Base-by-base conservation (phyloP, 2,329 filamentous ascomycete genomes). In the Fusarium tanahbumbuense region DNA sequence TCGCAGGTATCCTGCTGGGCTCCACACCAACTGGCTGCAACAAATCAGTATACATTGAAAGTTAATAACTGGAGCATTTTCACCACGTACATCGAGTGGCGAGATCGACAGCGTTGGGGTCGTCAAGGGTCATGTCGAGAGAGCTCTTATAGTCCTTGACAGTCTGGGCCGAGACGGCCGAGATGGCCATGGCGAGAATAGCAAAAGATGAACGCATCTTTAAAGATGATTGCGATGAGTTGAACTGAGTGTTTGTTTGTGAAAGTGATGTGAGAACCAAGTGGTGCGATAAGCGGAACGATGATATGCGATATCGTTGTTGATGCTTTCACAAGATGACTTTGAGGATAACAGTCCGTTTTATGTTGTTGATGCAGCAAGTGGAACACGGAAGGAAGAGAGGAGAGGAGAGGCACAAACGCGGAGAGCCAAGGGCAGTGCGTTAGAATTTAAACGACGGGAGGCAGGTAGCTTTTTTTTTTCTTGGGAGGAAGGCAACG, bases 1-100 rank as follows among this genome's bases (percentile, higher is more conserved):
- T 67, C 65, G 79, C 87, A 89, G 41, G 82, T 84, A 76, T 86
- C 83, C 63, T 76, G 78, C 80, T 89, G 80, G 44, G 81, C 85
- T 55, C 74, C 76, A 77, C 87, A 89, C 86, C 86, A 88, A 20
- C 73, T 59, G 48, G 83, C 86, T 87, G 65, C 54, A 42, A 18
- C 7, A 37, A 23, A 56, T 76, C 42, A 76, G 70, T 34, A 49
- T n/a, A 28, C 13, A n/a, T 20, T 44, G 12, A 13, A n/a, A 32
- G 13, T 23, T 28, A 13, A 22, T 6, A 32, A 32, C n/a, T 46
- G 15, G 12, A n/a, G 3, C 13, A 20, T 59, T 42, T 20, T 60
- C 22, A 37, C 25, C 6, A 76, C 82, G 71, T 81, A 87, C 85
- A 78, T 78, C 80, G 79, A 13, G 64, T 66, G 34, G 72, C 67